Conservation (phyloP, 2,329 filamentous ascomycete species). For the Colletotrichum sp. region DNA sequence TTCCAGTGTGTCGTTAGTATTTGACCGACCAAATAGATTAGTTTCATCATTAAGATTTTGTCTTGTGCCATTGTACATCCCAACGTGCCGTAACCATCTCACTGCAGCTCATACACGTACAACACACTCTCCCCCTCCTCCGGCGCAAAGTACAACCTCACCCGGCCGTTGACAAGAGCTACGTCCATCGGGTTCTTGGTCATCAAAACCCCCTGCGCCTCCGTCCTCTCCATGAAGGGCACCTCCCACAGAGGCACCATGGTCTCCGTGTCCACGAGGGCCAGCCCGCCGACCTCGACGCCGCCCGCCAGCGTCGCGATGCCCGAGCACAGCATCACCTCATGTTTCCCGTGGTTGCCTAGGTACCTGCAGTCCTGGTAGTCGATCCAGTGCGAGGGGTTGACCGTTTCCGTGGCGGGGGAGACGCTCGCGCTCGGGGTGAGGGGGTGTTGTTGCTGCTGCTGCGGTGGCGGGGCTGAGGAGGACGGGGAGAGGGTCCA, state of each 20-base stretch:
- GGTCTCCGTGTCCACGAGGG: conserved; percentile 48
- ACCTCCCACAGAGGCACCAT: conserved; percentile 52
- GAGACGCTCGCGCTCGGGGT: not conserved
- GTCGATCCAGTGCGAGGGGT: conserved; percentile 50
- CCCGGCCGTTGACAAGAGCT: conserved; percentile 44
- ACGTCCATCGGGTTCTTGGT: conserved; percentile 56
- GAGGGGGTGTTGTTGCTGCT: not conserved
- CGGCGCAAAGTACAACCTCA: conserved; percentile 52
- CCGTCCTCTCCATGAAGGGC: conserved; percentile 45
- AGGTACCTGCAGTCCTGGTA: conserved; percentile 60
- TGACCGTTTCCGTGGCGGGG: conserved; percentile 30
- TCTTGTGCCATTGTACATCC: not conserved
- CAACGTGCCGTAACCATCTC: not conserved
- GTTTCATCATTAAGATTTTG: not conserved
- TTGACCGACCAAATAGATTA: not conserved
- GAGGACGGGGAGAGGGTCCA: conserved; percentile 32
- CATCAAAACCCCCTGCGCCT: conserved; percentile 37
- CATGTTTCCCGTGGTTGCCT: conserved; percentile 30
- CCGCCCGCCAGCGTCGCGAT: conserved; percentile 39
- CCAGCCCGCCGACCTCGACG: conserved; percentile 47
- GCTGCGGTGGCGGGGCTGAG: not conserved
- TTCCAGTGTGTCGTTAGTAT: not conserved
- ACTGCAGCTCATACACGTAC: conserved; percentile 49
- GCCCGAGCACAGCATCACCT: conserved; percentile 52
- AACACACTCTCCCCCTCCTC: conserved; percentile 51